Base-by-base conservation (phyloP, 768 basidiomycete species). In the Boletus bicolor region DNA sequence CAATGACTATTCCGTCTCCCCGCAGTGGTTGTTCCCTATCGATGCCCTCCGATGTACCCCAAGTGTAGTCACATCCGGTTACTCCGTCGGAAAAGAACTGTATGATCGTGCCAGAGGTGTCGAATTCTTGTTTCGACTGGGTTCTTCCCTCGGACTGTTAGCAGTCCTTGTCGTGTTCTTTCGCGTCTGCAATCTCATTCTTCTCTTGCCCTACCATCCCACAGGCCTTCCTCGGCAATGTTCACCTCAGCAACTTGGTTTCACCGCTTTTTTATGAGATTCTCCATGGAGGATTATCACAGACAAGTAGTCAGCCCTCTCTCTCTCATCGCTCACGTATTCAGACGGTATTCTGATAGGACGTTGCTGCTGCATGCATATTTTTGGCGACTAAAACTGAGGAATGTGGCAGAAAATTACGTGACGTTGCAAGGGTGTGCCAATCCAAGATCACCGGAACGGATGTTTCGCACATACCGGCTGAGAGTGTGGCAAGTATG, bases 381-480 rank as follows among this genome's bases (percentile, higher is more conserved):
- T 93, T 93, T 65, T 79, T 93, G 55, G 89, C 91, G 0, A 91
- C 91, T n/a, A 93, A 93, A 70, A 93, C 90, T 1, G 91, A 93
- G 68, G 91, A 93, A 71, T 92, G 89, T 61, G 89, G 89, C 35
- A 78, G 91, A 49, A 93, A 93, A 66, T 79, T 93, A 14, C 79
- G 87, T n/a, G 91, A 93, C 64, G 89, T 93, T 26, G 88, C 91
- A 9, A 80, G 81, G 59, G 81, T 93, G 10, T 86, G 81, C 61
- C 82, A 83, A 63, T 80, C 87, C 36, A 92, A 93, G 73, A 76
- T 85, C 36, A 74, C 75, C 21, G 79, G 79, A 48, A 68, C 70
- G 6, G 85, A 89, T 52, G 75, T 83, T 36, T 71, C 74, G 10
- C 77, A 80, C 44, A 81, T 88, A 44, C 74, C 82, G 7, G 75